Conservation (phyloP, 805 yeast species). For the Tetrapisispora iriomotensis region DNA sequence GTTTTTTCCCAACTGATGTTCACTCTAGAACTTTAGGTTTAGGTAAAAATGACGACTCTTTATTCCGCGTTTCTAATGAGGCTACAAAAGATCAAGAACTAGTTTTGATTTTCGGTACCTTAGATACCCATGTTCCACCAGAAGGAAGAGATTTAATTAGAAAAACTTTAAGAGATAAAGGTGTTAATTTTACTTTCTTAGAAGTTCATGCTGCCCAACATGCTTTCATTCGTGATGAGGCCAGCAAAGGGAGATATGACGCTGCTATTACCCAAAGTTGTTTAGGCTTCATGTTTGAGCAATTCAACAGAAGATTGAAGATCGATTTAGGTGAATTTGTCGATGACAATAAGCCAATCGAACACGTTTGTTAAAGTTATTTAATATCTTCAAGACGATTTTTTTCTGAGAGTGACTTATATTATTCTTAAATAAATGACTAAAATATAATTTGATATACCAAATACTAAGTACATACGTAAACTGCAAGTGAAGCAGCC, state of each 20-base stretch:
- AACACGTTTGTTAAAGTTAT: conserved; percentile 47
- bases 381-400: too few species aligned
- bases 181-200: conserved; percentile 57
- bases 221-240: conserved; percentile 72
- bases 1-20: conserved; percentile 76
- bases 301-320: conserved; percentile 59
- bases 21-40: conserved; percentile 59
- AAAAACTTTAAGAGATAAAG: conserved; percentile 44
- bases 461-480: too few species aligned
- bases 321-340: conserved; percentile 58
- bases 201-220: conserved; percentile 76
- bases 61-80: conserved; percentile 41
- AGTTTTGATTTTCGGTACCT: conserved; percentile 64
- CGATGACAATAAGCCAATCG: conserved; percentile 40
- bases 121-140: conserved; percentile 72
- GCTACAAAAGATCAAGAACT: conserved; percentile 48
- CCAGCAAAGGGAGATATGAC: conserved; percentile 72
- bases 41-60: conserved; percentile 56
- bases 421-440: too few species aligned
- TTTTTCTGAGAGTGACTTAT: too few species aligned
- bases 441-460: too few species aligned
- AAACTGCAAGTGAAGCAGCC: too few species aligned
- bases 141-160: conserved; percentile 69
- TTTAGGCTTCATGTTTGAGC: conserved; percentile 55
- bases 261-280: conserved; percentile 65